These are phyloP conservation scores for Chrysophaeum taylorii DNA, from an alignment of 352 stramenopile species.

Conservation along the genomic window DNA sequence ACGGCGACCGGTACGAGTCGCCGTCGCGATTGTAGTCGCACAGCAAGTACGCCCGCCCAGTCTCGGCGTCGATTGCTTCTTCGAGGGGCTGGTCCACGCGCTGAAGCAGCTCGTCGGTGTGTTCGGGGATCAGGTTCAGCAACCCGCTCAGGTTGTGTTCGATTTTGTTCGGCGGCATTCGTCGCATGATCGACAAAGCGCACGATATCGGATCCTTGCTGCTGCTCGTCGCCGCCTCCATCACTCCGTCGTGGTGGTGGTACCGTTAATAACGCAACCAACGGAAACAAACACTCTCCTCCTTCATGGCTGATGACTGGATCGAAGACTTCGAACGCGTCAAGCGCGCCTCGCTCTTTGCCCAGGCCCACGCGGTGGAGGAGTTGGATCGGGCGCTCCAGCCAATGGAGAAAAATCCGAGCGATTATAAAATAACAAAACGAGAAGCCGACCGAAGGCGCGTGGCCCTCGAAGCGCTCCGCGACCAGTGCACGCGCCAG, in stretches of 20 bases:
- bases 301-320: too few relatives aligned
- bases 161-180: slow-evolving; percentile 63
- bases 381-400: too few relatives aligned
- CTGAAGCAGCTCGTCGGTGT: slow-evolving; percentile 79
- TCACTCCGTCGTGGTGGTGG: too few relatives aligned
- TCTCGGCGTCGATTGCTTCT: slow-evolving; percentile 62
- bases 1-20: slow-evolving; percentile 77
- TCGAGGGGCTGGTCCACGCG: slow-evolving; percentile 79
- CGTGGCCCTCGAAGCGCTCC: background rate
- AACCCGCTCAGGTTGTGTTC: slow-evolving; percentile 68
- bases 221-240: background rate
- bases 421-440: too few relatives aligned
- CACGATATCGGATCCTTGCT: slow-evolving; percentile 18
- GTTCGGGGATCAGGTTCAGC: slow-evolving; percentile 57
- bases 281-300: too few relatives aligned
- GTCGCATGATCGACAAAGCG: slow-evolving; percentile 31
- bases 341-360: too few relatives aligned
- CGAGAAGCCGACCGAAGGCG: too few relatives aligned
- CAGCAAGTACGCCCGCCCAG: slow-evolving; percentile 75
- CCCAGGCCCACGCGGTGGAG: too few relatives aligned
- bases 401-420: too few relatives aligned
- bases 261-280: too few relatives aligned
- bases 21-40: slow-evolving; percentile 90
- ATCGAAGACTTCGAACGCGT: too few relatives aligned
- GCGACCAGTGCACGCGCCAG: background rate